These are phyloP conservation scores for Tricholomella constricta DNA, from an alignment of 768 basidiomycete species.

Conservation along the genomic window DNA sequence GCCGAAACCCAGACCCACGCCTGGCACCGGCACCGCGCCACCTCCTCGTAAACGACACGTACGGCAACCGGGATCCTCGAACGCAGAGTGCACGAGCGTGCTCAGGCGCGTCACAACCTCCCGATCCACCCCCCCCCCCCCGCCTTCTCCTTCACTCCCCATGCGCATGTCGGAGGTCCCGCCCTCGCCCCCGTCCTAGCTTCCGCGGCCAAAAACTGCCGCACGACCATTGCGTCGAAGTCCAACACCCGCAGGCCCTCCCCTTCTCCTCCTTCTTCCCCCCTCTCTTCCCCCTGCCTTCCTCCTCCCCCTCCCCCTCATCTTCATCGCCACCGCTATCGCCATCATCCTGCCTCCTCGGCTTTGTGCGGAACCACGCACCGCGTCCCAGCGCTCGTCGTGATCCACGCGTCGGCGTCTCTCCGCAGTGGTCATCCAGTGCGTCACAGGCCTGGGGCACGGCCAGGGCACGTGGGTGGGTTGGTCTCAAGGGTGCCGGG, in stretches of 20 bases:
- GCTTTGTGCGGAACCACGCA: conserved; percentile 11
- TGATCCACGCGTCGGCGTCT: conserved; percentile 21
- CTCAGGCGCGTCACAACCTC: background rate
- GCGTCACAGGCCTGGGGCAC: conserved; percentile 13
- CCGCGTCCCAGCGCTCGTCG: conserved; percentile 24
- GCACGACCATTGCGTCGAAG: conserved; percentile 5
- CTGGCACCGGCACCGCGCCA: conserved; percentile 9
- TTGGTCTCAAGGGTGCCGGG: too few relatives aligned
- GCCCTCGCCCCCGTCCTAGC: too few relatives aligned
- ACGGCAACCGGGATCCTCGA: conserved; percentile 30
- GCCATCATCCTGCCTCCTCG: background rate
- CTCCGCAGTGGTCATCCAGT: conserved; percentile 15
- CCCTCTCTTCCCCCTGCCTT: too few relatives aligned
- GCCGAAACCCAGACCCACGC: conserved; percentile 2
- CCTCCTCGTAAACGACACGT: conserved; percentile 10
- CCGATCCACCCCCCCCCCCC: too few relatives aligned
- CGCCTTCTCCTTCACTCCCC: too few relatives aligned
- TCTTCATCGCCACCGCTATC: too few relatives aligned
- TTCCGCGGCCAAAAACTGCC: background rate
- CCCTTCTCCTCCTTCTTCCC: background rate
- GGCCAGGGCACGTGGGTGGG: conserved; percentile 14
- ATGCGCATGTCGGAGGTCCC: background rate
- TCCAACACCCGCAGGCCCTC: conserved; percentile 6
- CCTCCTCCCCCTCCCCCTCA: too few relatives aligned
- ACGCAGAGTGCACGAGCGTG: conserved; percentile 7